Conservation (phyloP, 768 basidiomycete species). For the Artomyces pyxidatus region DNA sequence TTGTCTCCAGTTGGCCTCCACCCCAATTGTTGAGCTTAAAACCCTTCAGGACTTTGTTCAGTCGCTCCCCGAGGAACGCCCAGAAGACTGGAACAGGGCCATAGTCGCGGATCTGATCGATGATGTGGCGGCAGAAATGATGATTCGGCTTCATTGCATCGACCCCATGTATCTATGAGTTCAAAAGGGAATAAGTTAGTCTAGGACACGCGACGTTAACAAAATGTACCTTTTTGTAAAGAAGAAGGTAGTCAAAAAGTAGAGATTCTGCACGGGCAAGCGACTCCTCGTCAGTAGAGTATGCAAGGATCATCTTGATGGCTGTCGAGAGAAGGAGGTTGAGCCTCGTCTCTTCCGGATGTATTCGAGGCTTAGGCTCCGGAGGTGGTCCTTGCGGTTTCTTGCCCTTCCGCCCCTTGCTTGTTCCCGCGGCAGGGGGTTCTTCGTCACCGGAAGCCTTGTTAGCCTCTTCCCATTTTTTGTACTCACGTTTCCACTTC, state of each 20-base stretch:
- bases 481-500: background rate
- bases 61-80: slow-evolving; percentile 12
- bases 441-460: background rate
- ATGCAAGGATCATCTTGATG: background rate
- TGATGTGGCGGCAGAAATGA: slow-evolving; percentile 12
- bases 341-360: background rate
- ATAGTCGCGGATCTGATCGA: slow-evolving; percentile 8
- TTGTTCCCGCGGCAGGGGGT: too few species aligned
- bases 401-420: background rate
- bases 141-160: slow-evolving; percentile 21
- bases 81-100: slow-evolving; percentile 18
- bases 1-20: slow-evolving; percentile 24
- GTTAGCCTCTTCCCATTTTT: background rate
- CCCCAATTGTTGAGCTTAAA: slow-evolving; percentile 24
- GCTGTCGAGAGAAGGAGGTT: background rate
- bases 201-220: background rate
- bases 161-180: slow-evolving; percentile 24
- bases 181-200: background rate
- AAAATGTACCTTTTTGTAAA: slow-evolving; percentile 6
- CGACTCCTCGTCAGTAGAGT: background rate
- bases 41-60: slow-evolving; percentile 16
- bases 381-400: background rate
- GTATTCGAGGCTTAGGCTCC: background rate
- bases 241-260: slow-evolving; percentile 1
- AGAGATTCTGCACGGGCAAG: background rate